phyloP scores from a whole-genome alignment of 2,329 filamentous ascomycete genomes.

The Bipolaris bicolor region DNA sequence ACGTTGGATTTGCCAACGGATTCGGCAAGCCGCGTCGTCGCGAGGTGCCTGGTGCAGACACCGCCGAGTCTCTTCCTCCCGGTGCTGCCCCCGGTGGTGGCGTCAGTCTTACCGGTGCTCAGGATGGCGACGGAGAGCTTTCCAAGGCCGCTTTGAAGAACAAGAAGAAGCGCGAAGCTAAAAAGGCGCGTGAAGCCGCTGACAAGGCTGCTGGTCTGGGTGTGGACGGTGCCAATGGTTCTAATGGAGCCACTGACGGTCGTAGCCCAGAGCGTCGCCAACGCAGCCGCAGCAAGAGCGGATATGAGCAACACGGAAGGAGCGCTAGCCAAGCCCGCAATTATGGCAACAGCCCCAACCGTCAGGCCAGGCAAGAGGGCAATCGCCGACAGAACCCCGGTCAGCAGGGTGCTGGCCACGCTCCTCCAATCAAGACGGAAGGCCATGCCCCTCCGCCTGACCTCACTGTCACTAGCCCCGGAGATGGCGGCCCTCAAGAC shows the following conservation, averaged over 20 bases:
- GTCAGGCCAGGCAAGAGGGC: slow-evolving; percentile 38
- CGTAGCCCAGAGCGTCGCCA: slow-evolving; percentile 72
- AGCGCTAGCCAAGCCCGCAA: slow-evolving; percentile 43
- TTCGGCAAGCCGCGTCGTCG: slow-evolving; percentile 77
- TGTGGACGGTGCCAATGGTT: slow-evolving; percentile 37
- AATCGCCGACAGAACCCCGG: slow-evolving; percentile 33
- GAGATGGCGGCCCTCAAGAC: slow-evolving; percentile 71
- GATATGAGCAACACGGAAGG: slow-evolving; percentile 33
- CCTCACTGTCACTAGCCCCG: slow-evolving; percentile 61
- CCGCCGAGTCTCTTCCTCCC: slow-evolving; percentile 67
- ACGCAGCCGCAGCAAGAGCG: slow-evolving; percentile 56
- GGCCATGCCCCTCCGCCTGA: slow-evolving; percentile 51
- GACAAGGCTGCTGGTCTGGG: slow-evolving; percentile 51
- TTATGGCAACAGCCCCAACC: slow-evolving; percentile 42
- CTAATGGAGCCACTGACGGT: slow-evolving; percentile 43
- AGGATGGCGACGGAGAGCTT: slow-evolving; percentile 72
- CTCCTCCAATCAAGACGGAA: slow-evolving; percentile 42
- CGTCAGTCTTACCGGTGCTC: slow-evolving; percentile 69
- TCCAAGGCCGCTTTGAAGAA: slow-evolving; percentile 91
- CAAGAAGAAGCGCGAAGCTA: slow-evolving; percentile 96
- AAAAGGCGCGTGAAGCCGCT: slow-evolving; percentile 84
- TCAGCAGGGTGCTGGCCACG: slow-evolving; percentile 25
- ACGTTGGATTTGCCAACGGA: slow-evolving; percentile 68
- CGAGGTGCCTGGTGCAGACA: slow-evolving; percentile 85
- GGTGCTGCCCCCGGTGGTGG: slow-evolving; percentile 71